Evolutionary conservation across 257 asterid genomes (phyloP).

Genomic region (Apocynum venetum): DNA sequence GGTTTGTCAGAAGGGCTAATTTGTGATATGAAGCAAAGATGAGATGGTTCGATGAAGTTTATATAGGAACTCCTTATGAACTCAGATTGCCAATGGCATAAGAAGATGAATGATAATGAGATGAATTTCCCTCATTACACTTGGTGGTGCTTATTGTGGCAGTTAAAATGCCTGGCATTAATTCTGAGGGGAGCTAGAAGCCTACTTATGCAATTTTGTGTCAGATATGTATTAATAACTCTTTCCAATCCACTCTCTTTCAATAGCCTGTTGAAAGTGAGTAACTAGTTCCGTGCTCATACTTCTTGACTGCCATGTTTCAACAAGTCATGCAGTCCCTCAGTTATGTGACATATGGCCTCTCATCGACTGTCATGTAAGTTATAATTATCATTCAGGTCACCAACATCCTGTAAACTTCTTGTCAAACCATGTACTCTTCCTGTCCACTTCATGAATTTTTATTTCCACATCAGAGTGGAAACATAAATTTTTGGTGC

Average conservation of each 20-base stretch:
- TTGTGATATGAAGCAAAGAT: not conserved
- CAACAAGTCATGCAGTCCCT: not conserved
- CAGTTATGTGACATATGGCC: not conserved
- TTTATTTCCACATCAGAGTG: not conserved
- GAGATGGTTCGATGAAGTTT: not conserved
- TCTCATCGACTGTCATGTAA: not conserved
- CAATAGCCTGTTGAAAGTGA: not conserved
- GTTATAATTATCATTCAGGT: not conserved
- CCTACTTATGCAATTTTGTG: not conserved
- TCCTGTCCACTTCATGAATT: not conserved
- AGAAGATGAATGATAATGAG: not conserved
- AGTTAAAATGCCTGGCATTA: not conserved
- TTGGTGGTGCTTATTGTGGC: not conserved
- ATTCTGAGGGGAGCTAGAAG: not conserved
- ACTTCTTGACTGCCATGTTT: not conserved
- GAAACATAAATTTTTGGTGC: not conserved
- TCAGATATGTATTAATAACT: not conserved
- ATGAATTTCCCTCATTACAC: not conserved
- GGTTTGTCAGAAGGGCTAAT: not conserved
- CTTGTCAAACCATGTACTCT: not conserved
- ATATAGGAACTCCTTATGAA: not conserved
- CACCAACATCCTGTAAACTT: not conserved
- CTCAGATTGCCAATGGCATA: not conserved
- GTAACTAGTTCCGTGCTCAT: not conserved
- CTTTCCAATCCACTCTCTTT: not conserved